Evolutionary conservation across 345 rosid species (phyloP), one percentile per base, ranked within the genome.

Genomic region (Sonneratia alba): DNA sequence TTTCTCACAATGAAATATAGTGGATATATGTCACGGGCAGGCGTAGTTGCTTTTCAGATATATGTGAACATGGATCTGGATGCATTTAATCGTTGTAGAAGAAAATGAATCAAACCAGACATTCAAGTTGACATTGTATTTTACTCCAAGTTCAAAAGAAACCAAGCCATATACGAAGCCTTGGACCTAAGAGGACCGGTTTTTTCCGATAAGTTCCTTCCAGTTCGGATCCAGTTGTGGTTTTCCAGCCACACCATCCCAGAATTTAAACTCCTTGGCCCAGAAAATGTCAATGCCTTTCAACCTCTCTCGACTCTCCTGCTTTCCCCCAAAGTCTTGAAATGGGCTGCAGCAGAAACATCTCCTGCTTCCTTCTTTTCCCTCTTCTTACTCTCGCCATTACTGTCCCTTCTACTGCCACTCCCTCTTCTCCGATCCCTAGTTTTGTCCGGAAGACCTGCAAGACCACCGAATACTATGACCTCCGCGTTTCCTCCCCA

Each of bases 401-500:
- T 27, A 24, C 62, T 56, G 49, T 14, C n/a, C n/a, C 62, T 56
- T 21, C 40, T 72, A 63, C 62, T 77, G 34, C 63, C 76, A 43
- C 36, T 76, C 47, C 42, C 74, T 18, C 59, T 22, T 55, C 10
- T 32, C 40, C 36, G 4, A 49, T 68, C 62, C 62, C 76, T 16
- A 68, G 64, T 67, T 73, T 80, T 73, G 89, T 93, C 80, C 86
- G 80, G 67, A 76, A 87, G 67, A 89, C 91, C 22, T 93, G 96
- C 82, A 81, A 85, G 69, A 71, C 56, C 77, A 89, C 98, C 72
- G 83, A 83, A 57, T 75, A 89, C 87, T 88, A 85, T 73, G 74
- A 77, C 72, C 87, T 89, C 22, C n/a, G n/a, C n/a, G n/a, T n/a
- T 93, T 87, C 91, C 18, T 80, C 90, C 71, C 98, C 91, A 77